phyloP scores from a whole-genome alignment of 257 asterid species.

The Scutellaria baicalensis region DNA sequence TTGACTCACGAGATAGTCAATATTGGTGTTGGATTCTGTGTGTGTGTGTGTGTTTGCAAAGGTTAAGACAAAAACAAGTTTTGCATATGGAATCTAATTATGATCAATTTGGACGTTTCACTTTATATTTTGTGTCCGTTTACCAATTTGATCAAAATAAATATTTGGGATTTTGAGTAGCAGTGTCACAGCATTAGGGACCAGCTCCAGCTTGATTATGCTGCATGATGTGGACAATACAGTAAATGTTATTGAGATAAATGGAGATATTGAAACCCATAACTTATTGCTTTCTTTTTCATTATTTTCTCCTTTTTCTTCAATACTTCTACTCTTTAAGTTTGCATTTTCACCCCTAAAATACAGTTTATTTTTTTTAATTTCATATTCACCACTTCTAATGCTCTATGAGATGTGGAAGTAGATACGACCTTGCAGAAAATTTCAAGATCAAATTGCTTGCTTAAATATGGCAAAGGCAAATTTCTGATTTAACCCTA shows the following conservation, averaged over 20 bases:
- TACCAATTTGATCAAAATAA: too few species aligned
- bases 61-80: slow-evolving; percentile 34
- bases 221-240: slow-evolving; percentile 8
- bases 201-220: slow-evolving; percentile 12
- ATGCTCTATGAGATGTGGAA: too few species aligned
- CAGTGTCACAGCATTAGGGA: neutral
- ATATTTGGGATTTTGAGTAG: neutral
- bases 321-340: too few species aligned
- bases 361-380: too few species aligned
- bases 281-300: neutral
- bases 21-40: slow-evolving; percentile 20
- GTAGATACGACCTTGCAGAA: too few species aligned
- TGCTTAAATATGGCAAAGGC: too few species aligned
- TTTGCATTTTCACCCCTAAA: too few species aligned
- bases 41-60: slow-evolving; percentile 6
- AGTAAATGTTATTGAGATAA: neutral
- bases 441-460: too few species aligned
- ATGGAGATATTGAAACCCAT: neutral
- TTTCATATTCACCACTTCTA: too few species aligned
- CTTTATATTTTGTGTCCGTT: too few species aligned
- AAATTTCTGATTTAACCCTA: too few species aligned
- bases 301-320: too few species aligned
- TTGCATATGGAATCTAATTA: slow-evolving; percentile 26
- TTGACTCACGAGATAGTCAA: slow-evolving; percentile 31
- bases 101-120: slow-evolving; percentile 9